These are phyloP conservation scores for Trichosporon faecale DNA, from an alignment of 1,284 basidiomycete species.

Conservation along the genomic window DNA sequence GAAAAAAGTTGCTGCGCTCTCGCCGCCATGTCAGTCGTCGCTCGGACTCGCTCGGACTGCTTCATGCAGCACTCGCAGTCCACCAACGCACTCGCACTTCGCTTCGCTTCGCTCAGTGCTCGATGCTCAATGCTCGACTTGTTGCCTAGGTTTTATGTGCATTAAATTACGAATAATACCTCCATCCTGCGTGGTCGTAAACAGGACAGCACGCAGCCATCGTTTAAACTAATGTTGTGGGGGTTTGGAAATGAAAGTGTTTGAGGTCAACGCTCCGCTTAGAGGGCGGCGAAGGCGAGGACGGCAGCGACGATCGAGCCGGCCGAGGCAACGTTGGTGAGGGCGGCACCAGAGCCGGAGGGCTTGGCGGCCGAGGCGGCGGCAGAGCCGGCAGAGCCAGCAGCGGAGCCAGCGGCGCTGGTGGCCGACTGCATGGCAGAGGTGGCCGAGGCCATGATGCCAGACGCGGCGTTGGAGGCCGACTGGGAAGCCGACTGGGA, in stretches of 20 bases:
- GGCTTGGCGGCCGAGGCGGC: not conserved
- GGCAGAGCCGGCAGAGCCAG: slow-evolving; percentile 4
- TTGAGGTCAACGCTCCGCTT: not conserved
- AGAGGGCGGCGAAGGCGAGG: slow-evolving; percentile 9
- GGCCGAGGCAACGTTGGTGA: not conserved
- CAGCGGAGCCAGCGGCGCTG: not conserved
- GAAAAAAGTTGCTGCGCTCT: too few species aligned
- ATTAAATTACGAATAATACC: slow-evolving; percentile 6
- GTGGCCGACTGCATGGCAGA: not conserved
- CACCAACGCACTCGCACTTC: not conserved
- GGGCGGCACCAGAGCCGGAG: not conserved
- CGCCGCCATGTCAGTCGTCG: too few species aligned
- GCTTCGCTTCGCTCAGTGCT: not conserved
- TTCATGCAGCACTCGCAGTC: too few species aligned
- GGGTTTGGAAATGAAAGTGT: not conserved
- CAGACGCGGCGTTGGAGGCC: not conserved
- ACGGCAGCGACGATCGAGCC: slow-evolving; percentile 9
- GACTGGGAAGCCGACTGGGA: not conserved
- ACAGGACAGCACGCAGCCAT: not conserved
- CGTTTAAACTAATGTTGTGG: not conserved
- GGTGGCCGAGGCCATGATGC: not conserved
- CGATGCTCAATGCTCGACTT: not conserved
- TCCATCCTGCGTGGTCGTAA: not conserved
- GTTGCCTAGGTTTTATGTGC: not conserved
- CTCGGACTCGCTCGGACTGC: too few species aligned